Percentiles rank a stretch among this genome's conserved stretches.
phyloP scores from a whole-genome alignment of 2,329 filamentous ascomycete genomes.

The Trichoderma koningiopsis region DNA sequence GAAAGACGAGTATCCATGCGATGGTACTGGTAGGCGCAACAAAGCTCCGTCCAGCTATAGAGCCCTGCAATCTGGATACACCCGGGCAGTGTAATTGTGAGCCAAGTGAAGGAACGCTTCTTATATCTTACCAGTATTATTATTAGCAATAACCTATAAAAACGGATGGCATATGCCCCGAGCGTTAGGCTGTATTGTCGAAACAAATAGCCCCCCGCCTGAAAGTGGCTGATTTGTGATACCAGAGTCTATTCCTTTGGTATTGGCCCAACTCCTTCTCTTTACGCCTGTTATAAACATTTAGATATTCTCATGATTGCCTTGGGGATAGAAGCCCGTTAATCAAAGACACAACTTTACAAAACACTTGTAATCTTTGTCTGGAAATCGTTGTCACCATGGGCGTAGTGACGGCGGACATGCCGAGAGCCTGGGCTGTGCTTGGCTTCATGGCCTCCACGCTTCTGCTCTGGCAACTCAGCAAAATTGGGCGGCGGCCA shows the following conservation, averaged over 20 bases:
- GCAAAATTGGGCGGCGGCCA: conserved; percentile 9
- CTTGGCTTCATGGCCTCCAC: not conserved
- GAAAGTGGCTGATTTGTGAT: not conserved
- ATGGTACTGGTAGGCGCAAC: not conserved
- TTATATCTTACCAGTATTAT: not conserved
- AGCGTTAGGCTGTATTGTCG: not conserved
- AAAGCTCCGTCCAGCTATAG: not conserved
- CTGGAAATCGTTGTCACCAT: not conserved
- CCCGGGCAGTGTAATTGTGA: not conserved
- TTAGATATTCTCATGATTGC: not conserved
- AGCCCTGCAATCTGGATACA: not conserved
- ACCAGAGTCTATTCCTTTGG: not conserved
- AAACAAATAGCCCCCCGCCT: not conserved
- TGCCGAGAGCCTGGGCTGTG: not conserved
- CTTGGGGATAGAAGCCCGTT: not conserved
- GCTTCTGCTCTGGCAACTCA: conserved; percentile 6
- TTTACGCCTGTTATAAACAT: not conserved
- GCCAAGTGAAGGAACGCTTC: not conserved
- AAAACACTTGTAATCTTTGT: not conserved
- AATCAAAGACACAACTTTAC: not conserved
- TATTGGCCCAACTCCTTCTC: not conserved
- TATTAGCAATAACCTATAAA: not conserved
- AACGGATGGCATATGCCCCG: not conserved
- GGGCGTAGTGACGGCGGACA: not conserved
- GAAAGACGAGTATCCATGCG: not conserved